Base-by-base conservation (phyloP, 257 asterid genomes). In the Cinchona pubescens region DNA sequence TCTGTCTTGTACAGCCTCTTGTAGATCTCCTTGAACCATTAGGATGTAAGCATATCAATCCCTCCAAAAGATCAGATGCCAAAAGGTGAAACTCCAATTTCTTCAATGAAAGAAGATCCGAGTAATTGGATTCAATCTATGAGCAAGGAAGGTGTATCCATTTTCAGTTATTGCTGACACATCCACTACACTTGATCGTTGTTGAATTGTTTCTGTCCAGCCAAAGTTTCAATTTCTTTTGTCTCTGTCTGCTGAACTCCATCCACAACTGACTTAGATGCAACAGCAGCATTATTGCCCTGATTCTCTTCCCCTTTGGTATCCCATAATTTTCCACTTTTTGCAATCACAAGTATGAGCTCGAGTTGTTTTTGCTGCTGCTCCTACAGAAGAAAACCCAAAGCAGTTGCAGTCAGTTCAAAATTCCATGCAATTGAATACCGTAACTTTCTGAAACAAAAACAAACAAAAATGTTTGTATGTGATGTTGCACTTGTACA, bases 301-400 rank as follows among this genome's bases (percentile, higher is more conserved):
- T 53, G 70, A 53, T 21, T 66, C 42, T 34, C 80, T 48, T 56
- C 82, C 1, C 27, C 68, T 56, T 74, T 79, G 81, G 75, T 73
- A 66, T 79, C 86, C 84, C 82, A 77, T 72, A 79, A 77, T 74
- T 83, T 83, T 68, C 87, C 78, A 64, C 75, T 69, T 73, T 79
- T 86, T n/a, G 79, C 87, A 11, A 86, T 83, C 60, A 87, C 86
- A 65, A 90, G 90, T 76, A 92, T 88, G 79, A 88, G 91, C 72
- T 92, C 88, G 0, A 92, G 89, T 73, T 90, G 96, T 80, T 92
- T 92, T 63, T 90, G 91, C 66, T 90, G 97, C 71, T 92, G 97
- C 72, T 92, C 97, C 96, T 92, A 51, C 79, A 79, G 51, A 74
- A 73, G 42, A 72, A 69, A 74, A 73, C 34, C 35, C 77, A 66